These are phyloP conservation scores for Lumnitzera littorea DNA, from an alignment of 345 rosid species.

Conservation along the genomic window DNA sequence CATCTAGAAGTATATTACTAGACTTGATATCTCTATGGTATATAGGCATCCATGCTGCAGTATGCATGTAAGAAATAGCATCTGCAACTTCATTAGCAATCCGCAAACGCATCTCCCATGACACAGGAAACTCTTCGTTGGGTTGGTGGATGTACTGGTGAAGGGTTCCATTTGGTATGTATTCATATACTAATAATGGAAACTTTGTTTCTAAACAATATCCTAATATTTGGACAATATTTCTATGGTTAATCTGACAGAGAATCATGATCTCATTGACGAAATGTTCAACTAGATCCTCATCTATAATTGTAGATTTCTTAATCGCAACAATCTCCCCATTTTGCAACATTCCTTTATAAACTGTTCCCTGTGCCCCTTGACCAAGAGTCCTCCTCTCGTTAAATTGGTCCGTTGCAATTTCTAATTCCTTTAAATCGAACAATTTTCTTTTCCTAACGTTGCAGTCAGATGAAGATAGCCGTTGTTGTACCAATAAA, in stretches of 20 bases:
- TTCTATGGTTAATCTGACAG: constrained; percentile 13
- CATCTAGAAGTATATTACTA: constrained; percentile 9
- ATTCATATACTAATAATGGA: constrained; percentile 11
- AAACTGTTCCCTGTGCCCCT: constrained; percentile 16
- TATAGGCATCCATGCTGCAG: constrained; percentile 5
- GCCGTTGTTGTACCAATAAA: constrained; percentile 8
- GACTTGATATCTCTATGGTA: constrained; percentile 15
- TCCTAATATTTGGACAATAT: constrained; percentile 14
- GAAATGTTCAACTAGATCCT: constrained; percentile 10
- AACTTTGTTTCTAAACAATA: constrained; percentile 10
- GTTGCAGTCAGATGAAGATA: constrained; percentile 4
- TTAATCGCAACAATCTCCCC: constrained; percentile 13
- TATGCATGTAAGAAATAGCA: constrained; percentile 16
- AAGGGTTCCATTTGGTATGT: constrained; percentile 13
- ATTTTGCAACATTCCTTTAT: constrained; percentile 16
- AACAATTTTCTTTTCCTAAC: constrained; percentile 1
- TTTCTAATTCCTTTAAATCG: constrained; percentile 7
- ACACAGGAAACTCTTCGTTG: neutral
- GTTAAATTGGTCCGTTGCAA: constrained; percentile 9
- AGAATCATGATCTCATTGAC: constrained; percentile 16
- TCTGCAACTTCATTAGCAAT: constrained; percentile 13
- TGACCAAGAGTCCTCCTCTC: constrained; percentile 5
- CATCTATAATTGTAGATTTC: constrained; percentile 4
- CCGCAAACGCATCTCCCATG: constrained; percentile 6
- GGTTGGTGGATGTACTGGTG: constrained; percentile 2